These are phyloP conservation scores for Dalbergia cochinchinensis DNA, from an alignment of 306 rosid species.

Conservation along the genomic window DNA sequence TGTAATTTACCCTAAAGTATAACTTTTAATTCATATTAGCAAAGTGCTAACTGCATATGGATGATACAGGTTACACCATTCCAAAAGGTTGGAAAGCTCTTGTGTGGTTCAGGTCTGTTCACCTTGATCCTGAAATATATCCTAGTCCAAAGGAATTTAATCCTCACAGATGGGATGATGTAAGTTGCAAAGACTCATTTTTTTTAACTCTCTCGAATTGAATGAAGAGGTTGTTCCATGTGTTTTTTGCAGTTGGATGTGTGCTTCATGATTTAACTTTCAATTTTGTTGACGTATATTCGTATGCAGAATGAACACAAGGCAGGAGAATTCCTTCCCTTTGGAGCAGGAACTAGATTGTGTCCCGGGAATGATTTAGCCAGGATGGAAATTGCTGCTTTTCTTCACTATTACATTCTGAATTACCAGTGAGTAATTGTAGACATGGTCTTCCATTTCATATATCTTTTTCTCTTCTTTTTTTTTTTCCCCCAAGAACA, in stretches of 20 bases:
- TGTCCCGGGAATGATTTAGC: constrained; percentile 75
- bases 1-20: no score
- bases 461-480: background rate
- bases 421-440: constrained; percentile 59
- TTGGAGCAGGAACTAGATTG: constrained; percentile 81
- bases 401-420: constrained; percentile 83
- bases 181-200: constrained; percentile 42
- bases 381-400: constrained; percentile 78
- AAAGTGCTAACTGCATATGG: constrained; percentile 26
- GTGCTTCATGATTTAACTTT: background rate
- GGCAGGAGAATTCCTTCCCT: constrained; percentile 88
- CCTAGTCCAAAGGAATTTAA: constrained; percentile 80
- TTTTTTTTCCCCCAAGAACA: background rate
- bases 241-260: background rate
- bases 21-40: background rate
- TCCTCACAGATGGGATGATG: constrained; percentile 90
- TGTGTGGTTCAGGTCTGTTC: constrained; percentile 88
- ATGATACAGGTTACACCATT: constrained; percentile 67
- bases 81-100: constrained; percentile 94
- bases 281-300: constrained; percentile 10
- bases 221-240: background rate
- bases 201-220: background rate
- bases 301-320: constrained; percentile 56
- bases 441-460: background rate
- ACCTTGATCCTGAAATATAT: constrained; percentile 80